phyloP scores from a whole-genome alignment of 1,139 yeast genomes.

The Hansenula lynferdii region DNA sequence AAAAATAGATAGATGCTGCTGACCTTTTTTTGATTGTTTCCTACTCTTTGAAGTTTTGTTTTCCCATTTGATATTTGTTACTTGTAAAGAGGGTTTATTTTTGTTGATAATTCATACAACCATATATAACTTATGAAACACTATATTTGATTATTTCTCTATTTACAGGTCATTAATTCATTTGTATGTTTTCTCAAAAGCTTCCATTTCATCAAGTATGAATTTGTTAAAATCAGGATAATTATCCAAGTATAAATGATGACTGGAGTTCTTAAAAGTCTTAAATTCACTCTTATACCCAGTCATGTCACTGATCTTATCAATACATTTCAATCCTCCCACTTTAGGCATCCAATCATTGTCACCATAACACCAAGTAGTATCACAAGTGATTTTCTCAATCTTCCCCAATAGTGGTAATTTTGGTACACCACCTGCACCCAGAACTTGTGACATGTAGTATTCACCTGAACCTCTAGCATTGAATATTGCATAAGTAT shows the following conservation, averaged over 20 bases:
- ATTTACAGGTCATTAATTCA: no score
- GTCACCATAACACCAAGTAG: constrained; percentile 68
- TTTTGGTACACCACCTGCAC: constrained; percentile 75
- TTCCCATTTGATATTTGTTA: no score
- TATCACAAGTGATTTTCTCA: constrained; percentile 43
- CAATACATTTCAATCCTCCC: constrained; percentile 26
- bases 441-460: constrained; percentile 59
- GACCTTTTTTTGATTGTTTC: no score
- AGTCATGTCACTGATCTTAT: constrained; percentile 12
- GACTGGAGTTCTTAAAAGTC: constrained; percentile 55
- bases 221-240: constrained; percentile 43
- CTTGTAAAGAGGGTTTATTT: no score
- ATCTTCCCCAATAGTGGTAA: constrained; percentile 52
- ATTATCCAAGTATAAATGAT: constrained; percentile 68
- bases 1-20: no score
- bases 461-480: constrained; percentile 75
- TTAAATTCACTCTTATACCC: constrained; percentile 29
- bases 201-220: constrained; percentile 41
- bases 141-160: no score
- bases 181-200: constrained; percentile 11
- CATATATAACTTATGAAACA: no score
- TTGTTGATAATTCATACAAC: no score
- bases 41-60: no score
- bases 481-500: constrained; percentile 67
- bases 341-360: constrained; percentile 64